Conservation (phyloP, 805 yeast species). For the Candida caryicola region DNA sequence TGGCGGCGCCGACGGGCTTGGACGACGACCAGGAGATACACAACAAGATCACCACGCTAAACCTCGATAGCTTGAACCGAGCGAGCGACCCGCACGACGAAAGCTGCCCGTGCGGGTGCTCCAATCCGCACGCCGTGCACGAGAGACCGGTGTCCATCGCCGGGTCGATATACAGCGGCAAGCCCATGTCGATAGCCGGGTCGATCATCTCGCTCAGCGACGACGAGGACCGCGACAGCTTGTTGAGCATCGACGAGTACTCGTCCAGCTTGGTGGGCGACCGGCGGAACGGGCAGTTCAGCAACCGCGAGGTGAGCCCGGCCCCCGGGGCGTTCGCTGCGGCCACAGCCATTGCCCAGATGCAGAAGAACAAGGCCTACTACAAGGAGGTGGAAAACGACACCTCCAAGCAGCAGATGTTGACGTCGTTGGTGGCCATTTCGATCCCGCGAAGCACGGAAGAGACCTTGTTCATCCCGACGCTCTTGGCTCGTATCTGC, state of each 20-base stretch:
- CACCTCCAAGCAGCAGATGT: slow-evolving; percentile 31
- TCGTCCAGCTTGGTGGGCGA: neutral
- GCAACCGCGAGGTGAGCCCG: slow-evolving; percentile 50
- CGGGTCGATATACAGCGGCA: slow-evolving; percentile 49
- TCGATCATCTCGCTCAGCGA: slow-evolving; percentile 42
- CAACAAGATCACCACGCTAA: slow-evolving; percentile 8
- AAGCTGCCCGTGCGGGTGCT: slow-evolving; percentile 57
- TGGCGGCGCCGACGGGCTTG: neutral
- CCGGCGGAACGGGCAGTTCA: neutral
- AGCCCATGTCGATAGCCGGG: slow-evolving; percentile 29
- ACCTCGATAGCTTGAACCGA: slow-evolving; percentile 5
- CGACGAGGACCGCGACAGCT: slow-evolving; percentile 29
- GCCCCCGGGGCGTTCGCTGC: slow-evolving; percentile 76
- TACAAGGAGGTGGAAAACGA: slow-evolving; percentile 21
- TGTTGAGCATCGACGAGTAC: slow-evolving; percentile 28
- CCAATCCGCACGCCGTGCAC: slow-evolving; percentile 53
- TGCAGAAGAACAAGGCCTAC: slow-evolving; percentile 33
- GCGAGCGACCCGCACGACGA: slow-evolving; percentile 27
- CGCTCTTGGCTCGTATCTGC: slow-evolving; percentile 65
- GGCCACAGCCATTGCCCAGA: slow-evolving; percentile 57
- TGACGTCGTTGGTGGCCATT: slow-evolving; percentile 55
- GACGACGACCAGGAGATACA: neutral
- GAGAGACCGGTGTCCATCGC: slow-evolving; percentile 67
- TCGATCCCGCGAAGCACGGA: slow-evolving; percentile 76
- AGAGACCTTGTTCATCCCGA: slow-evolving; percentile 73